Conservation (phyloP, 2,329 filamentous ascomycete species). For the Microdochium nivale region DNA sequence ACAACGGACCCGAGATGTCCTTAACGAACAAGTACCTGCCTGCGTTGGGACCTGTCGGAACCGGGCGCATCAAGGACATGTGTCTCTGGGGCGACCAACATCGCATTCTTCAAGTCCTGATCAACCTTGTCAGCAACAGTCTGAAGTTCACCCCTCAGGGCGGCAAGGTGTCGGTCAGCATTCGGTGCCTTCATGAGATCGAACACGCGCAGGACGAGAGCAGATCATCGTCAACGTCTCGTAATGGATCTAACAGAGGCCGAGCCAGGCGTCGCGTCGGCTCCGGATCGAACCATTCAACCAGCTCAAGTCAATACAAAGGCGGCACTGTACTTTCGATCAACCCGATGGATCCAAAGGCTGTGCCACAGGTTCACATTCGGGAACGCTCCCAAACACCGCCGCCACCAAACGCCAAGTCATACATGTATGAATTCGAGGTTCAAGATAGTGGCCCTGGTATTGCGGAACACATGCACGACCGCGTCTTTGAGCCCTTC, state of each 20-base stretch:
- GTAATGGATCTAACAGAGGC: slow-evolving; percentile 30
- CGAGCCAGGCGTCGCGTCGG: slow-evolving; percentile 35
- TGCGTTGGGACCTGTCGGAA: slow-evolving; percentile 55
- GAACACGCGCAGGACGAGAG: slow-evolving; percentile 36
- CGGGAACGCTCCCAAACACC: slow-evolving; percentile 50
- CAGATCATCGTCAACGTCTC: slow-evolving; percentile 44
- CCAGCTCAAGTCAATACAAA: slow-evolving; percentile 32
- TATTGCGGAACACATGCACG: slow-evolving; percentile 68
- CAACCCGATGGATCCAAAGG: slow-evolving; percentile 52
- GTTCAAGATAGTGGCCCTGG: slow-evolving; percentile 84
- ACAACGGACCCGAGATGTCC: background rate
- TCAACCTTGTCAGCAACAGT: slow-evolving; percentile 86
- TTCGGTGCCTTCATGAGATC: slow-evolving; percentile 61
- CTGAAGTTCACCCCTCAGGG: slow-evolving; percentile 80
- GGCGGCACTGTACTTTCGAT: slow-evolving; percentile 49
- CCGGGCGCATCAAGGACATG: slow-evolving; percentile 72
- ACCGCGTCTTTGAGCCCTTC: slow-evolving; percentile 87
- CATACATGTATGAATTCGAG: slow-evolving; percentile 77
- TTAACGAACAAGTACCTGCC: slow-evolving; percentile 29
- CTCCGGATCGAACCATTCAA: slow-evolving; percentile 41
- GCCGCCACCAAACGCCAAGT: slow-evolving; percentile 52
- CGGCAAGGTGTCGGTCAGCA: slow-evolving; percentile 67
- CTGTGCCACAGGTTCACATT: slow-evolving; percentile 34
- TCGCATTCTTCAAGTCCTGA: slow-evolving; percentile 83
- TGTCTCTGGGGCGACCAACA: slow-evolving; percentile 89